Evolutionary conservation across 2,329 filamentous ascomycete genomes (phyloP).

Genomic region (Aspergillus ustus): DNA sequence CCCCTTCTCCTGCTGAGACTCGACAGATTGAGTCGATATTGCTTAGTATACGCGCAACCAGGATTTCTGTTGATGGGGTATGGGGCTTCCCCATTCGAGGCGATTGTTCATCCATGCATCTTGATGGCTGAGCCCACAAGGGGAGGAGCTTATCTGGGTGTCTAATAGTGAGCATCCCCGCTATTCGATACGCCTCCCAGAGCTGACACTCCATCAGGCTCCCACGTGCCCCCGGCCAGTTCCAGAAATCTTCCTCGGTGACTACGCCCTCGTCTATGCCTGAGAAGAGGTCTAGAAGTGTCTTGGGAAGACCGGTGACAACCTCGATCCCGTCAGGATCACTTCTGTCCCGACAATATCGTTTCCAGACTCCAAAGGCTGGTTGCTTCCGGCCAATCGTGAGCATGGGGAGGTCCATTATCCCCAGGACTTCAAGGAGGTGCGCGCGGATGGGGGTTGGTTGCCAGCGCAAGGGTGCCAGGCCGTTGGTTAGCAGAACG

Average conservation of each 20-base stretch:
- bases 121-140: neutral
- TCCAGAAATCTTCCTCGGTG: constrained; percentile 35
- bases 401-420: constrained; percentile 37
- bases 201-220: constrained; percentile 34
- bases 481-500: constrained; percentile 27
- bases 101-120: neutral
- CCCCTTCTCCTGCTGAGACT: constrained; percentile 21
- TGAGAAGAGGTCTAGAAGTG: constrained; percentile 34
- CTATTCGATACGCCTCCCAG: constrained; percentile 36
- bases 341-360: constrained; percentile 26
- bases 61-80: constrained; percentile 20
- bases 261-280: constrained; percentile 27
- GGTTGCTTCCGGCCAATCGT: constrained; percentile 31
- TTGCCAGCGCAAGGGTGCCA: constrained; percentile 10
- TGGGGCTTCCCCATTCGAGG: neutral
- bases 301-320: constrained; percentile 34
- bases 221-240: constrained; percentile 33
- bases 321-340: constrained; percentile 25
- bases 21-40: constrained; percentile 32
- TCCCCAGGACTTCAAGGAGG: constrained; percentile 37
- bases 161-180: constrained; percentile 32
- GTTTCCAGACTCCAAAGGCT: constrained; percentile 34
- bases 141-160: constrained; percentile 9
- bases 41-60: constrained; percentile 31
- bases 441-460: constrained; percentile 27